A percentile compares a stretch with the other conserved stretches of the same genome.
phyloP scores from a whole-genome alignment of 371 early-diverging fungal species.

The Quaeritorhiza haematococci region DNA sequence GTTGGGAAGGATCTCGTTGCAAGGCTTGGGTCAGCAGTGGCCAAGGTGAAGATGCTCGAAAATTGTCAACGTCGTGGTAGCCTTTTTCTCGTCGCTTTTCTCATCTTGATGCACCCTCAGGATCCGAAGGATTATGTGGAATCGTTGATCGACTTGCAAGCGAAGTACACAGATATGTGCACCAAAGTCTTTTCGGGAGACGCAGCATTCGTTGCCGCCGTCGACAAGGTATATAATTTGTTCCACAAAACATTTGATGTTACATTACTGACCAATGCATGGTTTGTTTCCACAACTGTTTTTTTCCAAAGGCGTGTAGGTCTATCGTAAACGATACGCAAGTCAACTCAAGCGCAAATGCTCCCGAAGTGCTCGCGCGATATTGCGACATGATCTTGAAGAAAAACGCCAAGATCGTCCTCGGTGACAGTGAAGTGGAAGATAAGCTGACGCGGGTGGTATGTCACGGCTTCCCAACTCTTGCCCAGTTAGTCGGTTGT shows the following conservation, averaged over 20 bases:
- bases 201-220: slow-evolving; percentile 68
- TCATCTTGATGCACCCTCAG: neutral
- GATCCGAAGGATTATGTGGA: slow-evolving; percentile 54
- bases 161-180: slow-evolving; percentile 57
- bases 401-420: slow-evolving; percentile 46
- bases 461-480: neutral
- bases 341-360: slow-evolving; percentile 44
- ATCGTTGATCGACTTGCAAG: slow-evolving; percentile 56
- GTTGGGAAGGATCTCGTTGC: slow-evolving; percentile 56
- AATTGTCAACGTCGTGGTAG: neutral
- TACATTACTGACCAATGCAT: neutral
- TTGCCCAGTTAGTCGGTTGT: neutral
- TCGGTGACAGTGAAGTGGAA: slow-evolving; percentile 49
- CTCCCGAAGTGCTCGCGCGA: slow-evolving; percentile 74
- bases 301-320: slow-evolving; percentile 59
- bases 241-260: neutral
- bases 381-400: slow-evolving; percentile 78
- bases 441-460: slow-evolving; percentile 44
- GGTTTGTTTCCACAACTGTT: neutral
- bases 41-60: slow-evolving; percentile 61
- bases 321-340: slow-evolving; percentile 64
- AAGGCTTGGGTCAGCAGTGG: slow-evolving; percentile 43
- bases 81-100: neutral
- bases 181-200: slow-evolving; percentile 61
- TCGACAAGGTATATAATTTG: slow-evolving; percentile 56